Evolutionary conservation across 2,329 filamentous ascomycete genomes (phyloP), one percentile per base, ranked within the genome.

Genomic region (Ophiobolus disseminans): DNA sequence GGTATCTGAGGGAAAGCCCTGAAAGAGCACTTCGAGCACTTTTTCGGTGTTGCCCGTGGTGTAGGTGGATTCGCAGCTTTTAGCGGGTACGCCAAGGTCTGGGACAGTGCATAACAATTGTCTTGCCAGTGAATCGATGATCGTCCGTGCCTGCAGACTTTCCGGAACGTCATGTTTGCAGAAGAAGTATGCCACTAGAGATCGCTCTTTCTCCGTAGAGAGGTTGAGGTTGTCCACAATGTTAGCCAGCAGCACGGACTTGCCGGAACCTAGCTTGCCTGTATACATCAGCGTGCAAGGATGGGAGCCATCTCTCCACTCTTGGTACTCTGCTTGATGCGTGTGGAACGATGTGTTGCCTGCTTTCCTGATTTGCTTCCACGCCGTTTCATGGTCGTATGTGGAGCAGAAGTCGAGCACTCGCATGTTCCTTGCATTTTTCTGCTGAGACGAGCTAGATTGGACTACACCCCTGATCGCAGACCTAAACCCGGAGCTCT

Each of bases 171-270:
- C 60, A 17, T 68, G 45, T 32, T 42, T 45, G 46, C 55, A 62
- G 41, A 68, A 68, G 53, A 68, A 68, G 48, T 63, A 66, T 34
- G 56, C 53, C 11, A 65, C 52, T 8, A 36, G 8, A 21, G 26
- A 10, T 5, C 32, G 5, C 5, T 53, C 23, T 1, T 45, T 42
- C 10, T 28, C 13, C 4, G 35, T 32, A n/a, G 23, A 34, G 14
- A 60, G 8, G 28, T 26, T 47, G 2, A 67, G 50, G 21, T 66
- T 53, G 13, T 65, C 58, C 2, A 79, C 65, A 0, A 79, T 68
- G 44, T 78, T 79, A 1, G 77, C 76, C 9, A 79, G 38, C 7
- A 74, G 40, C 2, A 79, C 75, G 0, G 77, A 77, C 47, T 79
- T 79, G 0, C 77, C 77, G 0, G 71, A 73, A 3, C 77, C 76